Base-by-base conservation (phyloP, 768 basidiomycete genomes). In the Boletus bicolor region DNA sequence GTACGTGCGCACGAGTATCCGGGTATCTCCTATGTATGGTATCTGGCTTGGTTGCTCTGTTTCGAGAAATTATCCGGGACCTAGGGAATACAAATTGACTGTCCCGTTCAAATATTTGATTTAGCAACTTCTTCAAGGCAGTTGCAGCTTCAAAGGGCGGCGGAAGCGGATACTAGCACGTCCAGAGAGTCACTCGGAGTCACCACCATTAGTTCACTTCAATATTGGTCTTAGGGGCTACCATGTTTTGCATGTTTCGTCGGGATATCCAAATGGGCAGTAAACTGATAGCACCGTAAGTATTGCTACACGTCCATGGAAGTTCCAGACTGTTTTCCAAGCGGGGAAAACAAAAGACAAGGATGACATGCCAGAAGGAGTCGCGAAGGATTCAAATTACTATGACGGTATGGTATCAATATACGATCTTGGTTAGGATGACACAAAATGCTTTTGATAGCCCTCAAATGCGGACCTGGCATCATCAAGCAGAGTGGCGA, bases 381-480 rank as follows among this genome's bases (percentile, higher is more conserved):
- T 15, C 38, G 12, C 39, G 7, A 24, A 41, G 32, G 12, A 32
- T 26, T 21, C 15, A 24, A 21, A 34, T 51, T 21, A 51, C 21
- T 24, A 24, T 24, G 17, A 21, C 4, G 21, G 41, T 56, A 55
- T 24, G 17, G 41, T n/a, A 37, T 55, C 35, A 19, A 26, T n/a
- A 35, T 32, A 4, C 4, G 26, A 14, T 21, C 26, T 41, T 36
- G 5, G 12, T 21, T 12, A 43, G 11, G 46, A 34, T 1, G 41
- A 28, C n/a, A 10, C 17, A 37, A 62, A 54, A 14, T 65, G 9
- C 28, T 15, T 0, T 12, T 37, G 17, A 44, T 64, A 67, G 41
- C 62, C 68, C 24, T 39, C 28, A 17, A 64, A 69, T 21, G 68
- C 65, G 7, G 49, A 53, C 41, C 14, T 53, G 0, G 66, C 66